Evolutionary conservation across 2,329 filamentous ascomycete species (phyloP).

Genomic region (Lizonia empirigonia): DNA sequence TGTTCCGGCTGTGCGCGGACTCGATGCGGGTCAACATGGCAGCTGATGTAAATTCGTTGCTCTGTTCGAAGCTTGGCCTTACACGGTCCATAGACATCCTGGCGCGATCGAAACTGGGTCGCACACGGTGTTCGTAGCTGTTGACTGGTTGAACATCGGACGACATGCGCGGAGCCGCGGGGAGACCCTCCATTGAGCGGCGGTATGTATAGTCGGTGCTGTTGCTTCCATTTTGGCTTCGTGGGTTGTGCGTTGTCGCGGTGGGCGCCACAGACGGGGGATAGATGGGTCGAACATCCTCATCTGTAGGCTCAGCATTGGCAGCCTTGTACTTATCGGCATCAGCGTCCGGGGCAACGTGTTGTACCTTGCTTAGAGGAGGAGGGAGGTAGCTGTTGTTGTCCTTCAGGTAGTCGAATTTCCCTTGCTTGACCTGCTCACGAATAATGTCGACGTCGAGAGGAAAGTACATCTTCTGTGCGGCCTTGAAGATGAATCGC

Average conservation of each 20-base stretch:
- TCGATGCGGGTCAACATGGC: conserved; percentile 84
- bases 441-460: conserved; percentile 93
- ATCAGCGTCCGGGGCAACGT: conserved; percentile 60
- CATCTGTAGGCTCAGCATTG: conserved; percentile 65
- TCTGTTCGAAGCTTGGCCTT: conserved; percentile 82
- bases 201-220: conserved; percentile 82
- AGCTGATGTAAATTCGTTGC: conserved; percentile 88
- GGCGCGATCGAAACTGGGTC: conserved; percentile 87
- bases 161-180: conserved; percentile 39
- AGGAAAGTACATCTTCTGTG: conserved; percentile 94
- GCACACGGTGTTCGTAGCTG: conserved; percentile 50
- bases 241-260: conserved; percentile 69
- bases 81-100: conserved; percentile 86
- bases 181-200: conserved; percentile 42
- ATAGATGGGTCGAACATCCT: conserved; percentile 92
- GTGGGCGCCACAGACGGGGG: conserved; percentile 84
- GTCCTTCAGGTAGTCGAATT: conserved; percentile 75
- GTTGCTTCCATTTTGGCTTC: conserved; percentile 89
- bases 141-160: conserved; percentile 28
- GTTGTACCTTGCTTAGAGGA: conserved; percentile 54
- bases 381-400: conserved; percentile 58
- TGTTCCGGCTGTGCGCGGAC: conserved; percentile 57
- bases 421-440: conserved; percentile 83
- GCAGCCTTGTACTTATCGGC: conserved; percentile 50
- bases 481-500: conserved; percentile 80